Evolutionary conservation across 176 grass and related monocot genomes (phyloP).

Genomic region (Olyra latifolia): DNA sequence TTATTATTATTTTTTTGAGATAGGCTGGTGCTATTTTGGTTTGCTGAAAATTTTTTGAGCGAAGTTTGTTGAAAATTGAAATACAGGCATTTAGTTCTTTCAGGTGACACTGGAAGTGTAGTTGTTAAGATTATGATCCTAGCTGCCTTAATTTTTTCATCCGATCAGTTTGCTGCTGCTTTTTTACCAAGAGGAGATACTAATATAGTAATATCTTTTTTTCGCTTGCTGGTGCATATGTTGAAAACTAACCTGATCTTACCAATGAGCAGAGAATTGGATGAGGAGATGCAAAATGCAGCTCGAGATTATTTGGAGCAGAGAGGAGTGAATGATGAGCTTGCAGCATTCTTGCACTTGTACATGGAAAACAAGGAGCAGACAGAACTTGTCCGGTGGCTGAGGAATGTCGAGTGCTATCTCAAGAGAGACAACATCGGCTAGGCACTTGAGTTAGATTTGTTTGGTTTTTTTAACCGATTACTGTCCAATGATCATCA

Average conservation of each 20-base stretch:
- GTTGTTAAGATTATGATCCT: neutral
- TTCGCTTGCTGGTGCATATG: neutral
- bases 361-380: slow-evolving; percentile 74
- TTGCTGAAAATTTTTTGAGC: neutral
- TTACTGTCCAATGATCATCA: neutral
- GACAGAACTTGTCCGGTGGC: slow-evolving; percentile 66
- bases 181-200: neutral
- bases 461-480: neutral
- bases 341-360: slow-evolving; percentile 61
- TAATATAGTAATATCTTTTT: neutral
- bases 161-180: neutral
- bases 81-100: neutral
- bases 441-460: neutral
- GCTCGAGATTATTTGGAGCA: slow-evolving; percentile 63
- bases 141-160: neutral
- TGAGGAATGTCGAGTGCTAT: slow-evolving; percentile 50
- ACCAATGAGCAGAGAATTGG: slow-evolving; percentile 59
- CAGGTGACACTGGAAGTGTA: neutral
- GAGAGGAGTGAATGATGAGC: slow-evolving; percentile 75
- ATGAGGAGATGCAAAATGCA: slow-evolving; percentile 76
- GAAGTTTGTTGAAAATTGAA: neutral
- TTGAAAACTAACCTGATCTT: slow-evolving; percentile 1
- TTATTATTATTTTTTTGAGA: too few relatives aligned
- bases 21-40: neutral
- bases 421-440: slow-evolving; percentile 41